phyloP scores from a whole-genome alignment of 495 filamentous ascomycete species.

The Rusavskia elegans region DNA sequence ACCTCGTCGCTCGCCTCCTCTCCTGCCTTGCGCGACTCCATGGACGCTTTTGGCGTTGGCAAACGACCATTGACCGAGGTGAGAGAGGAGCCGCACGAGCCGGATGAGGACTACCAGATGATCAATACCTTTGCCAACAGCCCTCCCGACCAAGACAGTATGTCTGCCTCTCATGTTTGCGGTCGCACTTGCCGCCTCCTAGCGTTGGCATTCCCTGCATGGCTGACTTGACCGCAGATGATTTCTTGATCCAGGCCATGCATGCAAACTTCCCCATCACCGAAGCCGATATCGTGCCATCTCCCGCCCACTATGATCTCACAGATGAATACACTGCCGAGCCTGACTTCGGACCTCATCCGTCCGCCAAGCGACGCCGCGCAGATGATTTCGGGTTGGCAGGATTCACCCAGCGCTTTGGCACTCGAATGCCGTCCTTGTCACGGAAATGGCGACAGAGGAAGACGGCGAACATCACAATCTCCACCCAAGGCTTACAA shows the following conservation, averaged over 20 bases:
- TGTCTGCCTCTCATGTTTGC: background rate
- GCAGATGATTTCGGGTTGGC: conserved; percentile 44
- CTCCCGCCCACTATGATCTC: conserved; percentile 42
- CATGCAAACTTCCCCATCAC: background rate
- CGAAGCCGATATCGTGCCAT: background rate
- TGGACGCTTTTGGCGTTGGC: conserved; percentile 26
- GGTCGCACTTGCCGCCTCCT: background rate
- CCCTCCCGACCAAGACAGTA: conserved; percentile 4
- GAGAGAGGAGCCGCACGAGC: conserved; percentile 32
- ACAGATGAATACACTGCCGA: conserved; percentile 40
- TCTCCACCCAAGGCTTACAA: conserved; percentile 25
- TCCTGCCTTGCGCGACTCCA: conserved; percentile 31
- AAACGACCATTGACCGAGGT: conserved; percentile 34
- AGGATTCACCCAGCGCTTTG: conserved; percentile 41
- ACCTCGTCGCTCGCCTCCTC: conserved; percentile 44
- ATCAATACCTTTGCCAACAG: conserved; percentile 10
- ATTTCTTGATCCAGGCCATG: background rate
- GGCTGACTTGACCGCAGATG: background rate
- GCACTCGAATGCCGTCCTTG: conserved; percentile 51
- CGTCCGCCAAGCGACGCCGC: conserved; percentile 42
- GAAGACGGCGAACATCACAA: conserved; percentile 27
- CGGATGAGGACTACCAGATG: conserved; percentile 23
- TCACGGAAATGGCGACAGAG: conserved; percentile 43
- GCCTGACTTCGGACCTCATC: conserved; percentile 35
- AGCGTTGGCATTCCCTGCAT: background rate